Evolutionary conservation across 2,329 filamentous ascomycete genomes (phyloP).

Genomic region (Calycina marina): DNA sequence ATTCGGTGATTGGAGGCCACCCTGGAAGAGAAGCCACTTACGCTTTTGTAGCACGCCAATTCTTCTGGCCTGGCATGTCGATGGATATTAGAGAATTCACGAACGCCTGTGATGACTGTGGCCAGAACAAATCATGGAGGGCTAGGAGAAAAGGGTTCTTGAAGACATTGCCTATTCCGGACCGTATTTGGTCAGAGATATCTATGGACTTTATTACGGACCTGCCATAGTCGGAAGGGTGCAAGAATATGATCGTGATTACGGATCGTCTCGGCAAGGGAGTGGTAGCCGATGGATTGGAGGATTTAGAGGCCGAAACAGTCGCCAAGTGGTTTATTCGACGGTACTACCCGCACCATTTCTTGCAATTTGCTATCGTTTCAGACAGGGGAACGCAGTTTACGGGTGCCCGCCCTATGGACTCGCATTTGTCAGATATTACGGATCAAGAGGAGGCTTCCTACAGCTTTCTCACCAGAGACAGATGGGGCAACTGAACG

Average conservation of each 20-base stretch:
- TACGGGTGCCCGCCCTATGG: neutral
- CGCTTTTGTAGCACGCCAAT: too few species aligned
- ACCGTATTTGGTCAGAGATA: too few species aligned
- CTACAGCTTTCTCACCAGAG: too few species aligned
- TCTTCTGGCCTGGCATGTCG: too few species aligned
- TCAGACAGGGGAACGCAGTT: neutral
- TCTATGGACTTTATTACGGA: conserved; percentile 4
- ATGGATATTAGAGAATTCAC: too few species aligned
- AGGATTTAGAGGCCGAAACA: neutral
- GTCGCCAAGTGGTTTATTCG: too few species aligned
- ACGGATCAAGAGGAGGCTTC: too few species aligned
- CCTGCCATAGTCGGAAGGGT: neutral
- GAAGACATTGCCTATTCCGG: conserved; percentile 4
- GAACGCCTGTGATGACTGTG: too few species aligned
- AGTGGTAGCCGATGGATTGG: neutral
- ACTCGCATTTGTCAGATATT: neutral
- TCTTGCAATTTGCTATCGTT: neutral
- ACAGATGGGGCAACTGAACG: too few species aligned
- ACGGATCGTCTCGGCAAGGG: neutral
- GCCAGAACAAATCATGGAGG: too few species aligned
- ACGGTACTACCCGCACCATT: neutral
- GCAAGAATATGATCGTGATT: neutral
- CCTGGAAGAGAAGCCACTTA: too few species aligned
- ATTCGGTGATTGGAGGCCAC: too few species aligned
- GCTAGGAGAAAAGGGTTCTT: conserved; percentile 3